Base-by-base conservation (phyloP, 139 green algal genomes). In the Penium margaritaceum region DNA sequence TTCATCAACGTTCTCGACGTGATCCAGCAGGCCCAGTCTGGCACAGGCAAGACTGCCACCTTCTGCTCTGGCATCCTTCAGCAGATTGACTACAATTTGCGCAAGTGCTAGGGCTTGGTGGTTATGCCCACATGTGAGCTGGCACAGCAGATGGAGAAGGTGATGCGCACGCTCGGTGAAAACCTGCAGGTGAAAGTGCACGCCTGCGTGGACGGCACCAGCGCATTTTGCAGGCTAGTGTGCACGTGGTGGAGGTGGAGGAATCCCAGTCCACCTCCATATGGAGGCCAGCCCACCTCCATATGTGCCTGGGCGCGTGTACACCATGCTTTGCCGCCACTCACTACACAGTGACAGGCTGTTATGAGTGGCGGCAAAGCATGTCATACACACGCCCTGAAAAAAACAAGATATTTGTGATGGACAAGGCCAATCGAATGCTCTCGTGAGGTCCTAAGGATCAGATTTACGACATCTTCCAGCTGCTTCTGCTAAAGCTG, bases 61-160 rank as follows among this genome's bases (percentile, higher is more conserved):
- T 99, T 99, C 90, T 99, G 95, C 81, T 91, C 93, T 21, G 85
- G 94, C 73, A 94, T 98, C 75, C 84, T 98, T 76, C 92, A 98
- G 85, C 94, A 96, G 85, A 85, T 99, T 70, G 93, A 99, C 87
- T 96, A 95, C 87, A 83, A 87, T 39, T 55, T 91, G 32, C 70
- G 86, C n/a, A 90, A 97, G 79, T 97, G 92, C 88, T 91, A 97
- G 89, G 94, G 86, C 21, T 90, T 99, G 44, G 95, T 99, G 65
- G 88, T 99, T 63, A 95, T 95, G 1, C 95, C 95, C 54, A 99
- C 95, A 14, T 90, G 95, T 71, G 95, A 99, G 89, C 86, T 99
- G 83, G 94, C 95, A 14, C 95, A 99, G 88, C 95, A 99, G 89
- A 99, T 99, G 54, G 94, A 98, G 87, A 98, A 98, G 87, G 95